These are phyloP conservation scores for Alternaria consortialis DNA, from an alignment of 2,329 filamentous ascomycete genomes.

Conservation along the genomic window DNA sequence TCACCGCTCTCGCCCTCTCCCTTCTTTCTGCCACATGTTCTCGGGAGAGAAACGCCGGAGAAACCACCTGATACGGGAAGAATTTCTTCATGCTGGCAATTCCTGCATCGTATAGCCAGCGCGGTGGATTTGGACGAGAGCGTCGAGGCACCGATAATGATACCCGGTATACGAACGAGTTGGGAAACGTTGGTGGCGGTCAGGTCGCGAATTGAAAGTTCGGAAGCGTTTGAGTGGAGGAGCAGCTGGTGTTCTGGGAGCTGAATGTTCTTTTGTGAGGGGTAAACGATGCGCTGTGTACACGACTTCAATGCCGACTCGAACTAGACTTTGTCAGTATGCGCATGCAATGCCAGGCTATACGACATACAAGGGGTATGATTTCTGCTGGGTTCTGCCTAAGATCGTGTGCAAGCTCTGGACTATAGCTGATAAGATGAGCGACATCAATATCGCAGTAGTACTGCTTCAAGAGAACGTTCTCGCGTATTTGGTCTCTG, in stretches of 20 bases:
- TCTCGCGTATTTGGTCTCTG: slow-evolving; percentile 94
- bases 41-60: slow-evolving; percentile 82
- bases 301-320: slow-evolving; percentile 89
- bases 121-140: slow-evolving; percentile 94
- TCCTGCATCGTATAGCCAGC: slow-evolving; percentile 86
- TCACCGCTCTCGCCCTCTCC: slow-evolving; percentile 72
- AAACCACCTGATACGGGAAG: slow-evolving; percentile 85
- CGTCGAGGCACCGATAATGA: slow-evolving; percentile 96
- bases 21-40: slow-evolving; percentile 74
- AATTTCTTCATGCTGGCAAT: slow-evolving; percentile 76
- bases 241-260: slow-evolving; percentile 94
- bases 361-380: slow-evolving; percentile 77
- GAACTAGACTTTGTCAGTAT: slow-evolving; percentile 68
- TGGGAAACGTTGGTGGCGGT: slow-evolving; percentile 92
- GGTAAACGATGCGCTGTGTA: slow-evolving; percentile 92
- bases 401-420: slow-evolving; percentile 89
- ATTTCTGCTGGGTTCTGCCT: slow-evolving; percentile 91
- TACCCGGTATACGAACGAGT: slow-evolving; percentile 95
- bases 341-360: background rate
- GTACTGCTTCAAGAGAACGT: slow-evolving; percentile 91
- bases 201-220: slow-evolving; percentile 92
- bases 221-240: slow-evolving; percentile 88
- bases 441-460: slow-evolving; percentile 96
- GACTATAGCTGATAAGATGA: slow-evolving; percentile 94
- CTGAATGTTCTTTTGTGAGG: slow-evolving; percentile 70